A percentile compares a stretch with the other conserved stretches of the same genome.
These are phyloP conservation scores for Parascedosporium putredinis DNA, from an alignment of 2,329 filamentous ascomycete genomes.

Conservation along the genomic window DNA sequence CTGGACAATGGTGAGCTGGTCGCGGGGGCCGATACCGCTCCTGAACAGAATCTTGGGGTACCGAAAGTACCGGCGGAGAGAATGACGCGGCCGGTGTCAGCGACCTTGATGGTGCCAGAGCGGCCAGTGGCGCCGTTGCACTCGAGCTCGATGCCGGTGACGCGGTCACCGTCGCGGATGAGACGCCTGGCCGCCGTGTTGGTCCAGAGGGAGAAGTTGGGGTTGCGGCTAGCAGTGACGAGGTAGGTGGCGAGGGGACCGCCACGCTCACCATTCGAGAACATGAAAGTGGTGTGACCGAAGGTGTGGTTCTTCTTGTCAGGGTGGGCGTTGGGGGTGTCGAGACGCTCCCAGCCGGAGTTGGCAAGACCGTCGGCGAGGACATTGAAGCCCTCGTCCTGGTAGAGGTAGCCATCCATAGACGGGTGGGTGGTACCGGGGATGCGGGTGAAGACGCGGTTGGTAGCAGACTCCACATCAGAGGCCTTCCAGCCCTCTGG, in stretches of 20 bases:
- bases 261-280: conserved; percentile 52
- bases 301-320: conserved; percentile 56
- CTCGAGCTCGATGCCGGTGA: conserved; percentile 60
- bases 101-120: conserved; percentile 49
- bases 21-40: conserved; percentile 54
- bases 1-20: conserved; percentile 44
- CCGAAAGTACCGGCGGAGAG: conserved; percentile 59
- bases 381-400: conserved; percentile 55
- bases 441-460: conserved; percentile 57
- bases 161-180: conserved; percentile 49
- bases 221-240: conserved; percentile 44
- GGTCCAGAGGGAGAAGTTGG: conserved; percentile 58
- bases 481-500: conserved; percentile 58
- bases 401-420: conserved; percentile 54
- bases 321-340: conserved; percentile 50
- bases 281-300: conserved; percentile 58
- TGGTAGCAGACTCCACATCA: conserved; percentile 49
- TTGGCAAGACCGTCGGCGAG: conserved; percentile 47
- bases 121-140: conserved; percentile 39
- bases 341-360: conserved; percentile 48
- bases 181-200: conserved; percentile 58
- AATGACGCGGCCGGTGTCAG: conserved; percentile 54
- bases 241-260: conserved; percentile 65
- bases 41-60: conserved; percentile 59
- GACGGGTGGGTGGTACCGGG: conserved; percentile 59